Evolutionary conservation across 192 early-diverging fungal species (phyloP).

Genomic region (Thamnidium elegans): DNA sequence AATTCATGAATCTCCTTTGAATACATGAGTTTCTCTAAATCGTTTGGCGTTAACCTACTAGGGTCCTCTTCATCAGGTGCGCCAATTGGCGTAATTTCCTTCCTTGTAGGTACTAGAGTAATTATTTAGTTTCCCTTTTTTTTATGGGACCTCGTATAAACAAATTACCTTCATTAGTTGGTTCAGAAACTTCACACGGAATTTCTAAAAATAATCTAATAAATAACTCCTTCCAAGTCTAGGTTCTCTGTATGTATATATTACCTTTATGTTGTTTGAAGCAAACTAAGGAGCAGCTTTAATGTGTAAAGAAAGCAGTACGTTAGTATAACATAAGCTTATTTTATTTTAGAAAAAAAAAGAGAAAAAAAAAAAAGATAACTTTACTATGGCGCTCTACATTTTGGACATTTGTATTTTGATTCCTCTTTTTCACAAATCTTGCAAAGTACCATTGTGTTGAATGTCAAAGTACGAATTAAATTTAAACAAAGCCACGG

Average conservation of each 20-base stretch:
- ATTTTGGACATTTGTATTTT: conserved; percentile 35
- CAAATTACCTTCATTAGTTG: neutral
- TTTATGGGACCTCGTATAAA: neutral
- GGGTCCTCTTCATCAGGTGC: conserved; percentile 14
- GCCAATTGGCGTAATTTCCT: conserved; percentile 1
- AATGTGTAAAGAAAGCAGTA: neutral
- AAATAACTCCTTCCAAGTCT: neutral
- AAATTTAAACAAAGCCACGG: neutral
- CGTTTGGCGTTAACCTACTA: conserved; percentile 8
- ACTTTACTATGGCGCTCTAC: conserved; percentile 31
- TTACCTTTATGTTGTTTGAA: conserved; percentile 38
- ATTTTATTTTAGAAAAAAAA: neutral
- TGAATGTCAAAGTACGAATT: neutral
- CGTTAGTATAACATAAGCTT: neutral
- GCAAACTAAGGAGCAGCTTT: conserved; percentile 31
- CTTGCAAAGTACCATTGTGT: conserved; percentile 11
- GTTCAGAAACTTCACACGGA: conserved; percentile 15
- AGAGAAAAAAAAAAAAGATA: neutral
- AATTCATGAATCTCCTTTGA: conserved; percentile 27
- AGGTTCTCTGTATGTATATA: neutral
- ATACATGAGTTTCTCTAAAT: conserved; percentile 6
- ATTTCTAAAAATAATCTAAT: conserved; percentile 9
- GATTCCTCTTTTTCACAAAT: conserved; percentile 20
- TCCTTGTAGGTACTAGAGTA: conserved; percentile 5
- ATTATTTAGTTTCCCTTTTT: neutral